Percentiles rank a stretch among this genome's conserved stretches.
phyloP scores from a whole-genome alignment of 805 yeast species.

The Maudiozyma pseudohumilis region DNA sequence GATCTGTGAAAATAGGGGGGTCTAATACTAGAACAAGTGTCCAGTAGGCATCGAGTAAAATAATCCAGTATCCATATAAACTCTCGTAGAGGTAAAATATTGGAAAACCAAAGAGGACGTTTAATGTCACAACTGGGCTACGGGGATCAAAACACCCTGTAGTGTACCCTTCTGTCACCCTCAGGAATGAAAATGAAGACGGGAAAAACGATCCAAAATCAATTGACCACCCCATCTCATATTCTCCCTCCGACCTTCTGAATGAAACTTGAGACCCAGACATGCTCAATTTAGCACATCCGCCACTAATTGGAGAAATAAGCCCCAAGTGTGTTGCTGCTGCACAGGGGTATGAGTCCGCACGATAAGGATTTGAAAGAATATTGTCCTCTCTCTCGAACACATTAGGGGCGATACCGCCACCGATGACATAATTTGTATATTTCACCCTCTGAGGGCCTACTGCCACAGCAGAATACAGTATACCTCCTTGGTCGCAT shows the following conservation, averaged over 20 bases:
- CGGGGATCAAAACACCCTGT: constrained; percentile 66
- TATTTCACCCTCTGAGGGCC: constrained; percentile 64
- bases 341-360: constrained; percentile 83
- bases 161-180: constrained; percentile 27
- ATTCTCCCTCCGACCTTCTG: constrained; percentile 37
- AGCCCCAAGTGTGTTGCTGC: constrained; percentile 84
- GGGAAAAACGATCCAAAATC: constrained; percentile 67
- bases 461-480: constrained; percentile 64
- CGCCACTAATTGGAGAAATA: constrained; percentile 65
- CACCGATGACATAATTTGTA: constrained; percentile 67
- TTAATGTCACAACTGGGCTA: constrained; percentile 42
- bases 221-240: constrained; percentile 42
- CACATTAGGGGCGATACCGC: constrained; percentile 36
- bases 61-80: constrained; percentile 49
- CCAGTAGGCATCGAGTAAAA: constrained; percentile 68
- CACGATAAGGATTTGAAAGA: constrained; percentile 59
- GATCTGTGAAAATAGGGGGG: constrained; percentile 59
- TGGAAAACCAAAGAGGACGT: constrained; percentile 54
- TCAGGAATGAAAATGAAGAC: constrained; percentile 52
- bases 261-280: constrained; percentile 44
- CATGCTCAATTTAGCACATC: constrained; percentile 58
- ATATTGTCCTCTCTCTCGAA: constrained; percentile 22
- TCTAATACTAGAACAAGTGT: constrained; percentile 66
- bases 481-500: constrained; percentile 70
- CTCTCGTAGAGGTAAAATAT: constrained; percentile 43